Percentiles rank a stretch among this genome's conserved stretches.
Evolutionary conservation across 805 yeast genomes (phyloP).

Genomic region (Candida dajiaensis): DNA sequence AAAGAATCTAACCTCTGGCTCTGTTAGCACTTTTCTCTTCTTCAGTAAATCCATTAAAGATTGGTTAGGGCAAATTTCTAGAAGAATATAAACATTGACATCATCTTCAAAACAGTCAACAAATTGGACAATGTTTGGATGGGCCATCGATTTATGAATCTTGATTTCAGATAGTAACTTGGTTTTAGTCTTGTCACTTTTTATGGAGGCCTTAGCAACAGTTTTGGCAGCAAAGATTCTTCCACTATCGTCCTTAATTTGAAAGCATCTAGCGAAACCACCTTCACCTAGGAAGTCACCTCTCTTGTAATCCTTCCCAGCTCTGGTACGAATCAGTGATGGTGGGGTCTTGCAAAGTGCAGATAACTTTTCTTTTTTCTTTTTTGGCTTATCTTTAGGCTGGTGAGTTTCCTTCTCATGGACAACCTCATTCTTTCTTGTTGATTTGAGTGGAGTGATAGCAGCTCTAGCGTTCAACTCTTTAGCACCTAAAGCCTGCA

Average conservation of each 20-base stretch:
- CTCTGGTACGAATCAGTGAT: conserved; percentile 78
- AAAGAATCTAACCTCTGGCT: conserved; percentile 85
- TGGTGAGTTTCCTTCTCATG: conserved; percentile 16
- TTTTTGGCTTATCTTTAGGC: conserved; percentile 38
- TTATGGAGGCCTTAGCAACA: conserved; percentile 91
- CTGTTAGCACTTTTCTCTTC: conserved; percentile 76
- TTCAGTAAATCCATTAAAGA: conserved; percentile 89
- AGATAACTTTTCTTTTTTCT: conserved; percentile 84
- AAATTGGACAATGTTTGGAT: conserved; percentile 86
- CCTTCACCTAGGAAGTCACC: conserved; percentile 95
- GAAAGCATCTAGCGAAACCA: conserved; percentile 98
- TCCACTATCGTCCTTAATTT: conserved; percentile 87
- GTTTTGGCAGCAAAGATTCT: conserved; percentile 93
- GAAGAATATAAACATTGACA: conserved; percentile 82
- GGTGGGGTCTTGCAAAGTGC: conserved; percentile 97
- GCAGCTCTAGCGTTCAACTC: conserved; percentile 29
- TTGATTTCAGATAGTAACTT: conserved; percentile 89
- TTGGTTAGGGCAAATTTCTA: conserved; percentile 94
- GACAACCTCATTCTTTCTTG: conserved; percentile 20
- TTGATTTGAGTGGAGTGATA: conserved; percentile 25
- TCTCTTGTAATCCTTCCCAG: conserved; percentile 84
- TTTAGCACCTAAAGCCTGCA: conserved; percentile 31
- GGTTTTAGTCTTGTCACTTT: conserved; percentile 78
- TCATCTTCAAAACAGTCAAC: conserved; percentile 97
- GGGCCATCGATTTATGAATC: conserved; percentile 85